Percentiles rank a stretch among this genome's conserved stretches.
Evolutionary conservation across 805 yeast genomes (phyloP).

Genomic region (Ogataea degrootiae): DNA sequence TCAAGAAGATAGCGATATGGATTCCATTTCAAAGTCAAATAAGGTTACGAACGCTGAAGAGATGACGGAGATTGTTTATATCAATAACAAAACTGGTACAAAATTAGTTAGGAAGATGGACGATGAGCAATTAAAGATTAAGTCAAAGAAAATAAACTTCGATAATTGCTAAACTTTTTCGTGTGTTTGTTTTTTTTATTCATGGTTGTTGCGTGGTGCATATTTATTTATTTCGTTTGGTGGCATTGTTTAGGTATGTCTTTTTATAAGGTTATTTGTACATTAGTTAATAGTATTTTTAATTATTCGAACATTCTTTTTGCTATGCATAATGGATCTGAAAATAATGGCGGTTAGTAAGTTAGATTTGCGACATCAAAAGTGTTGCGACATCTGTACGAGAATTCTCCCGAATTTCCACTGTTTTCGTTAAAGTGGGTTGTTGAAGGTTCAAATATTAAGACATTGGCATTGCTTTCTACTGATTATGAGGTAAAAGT

Average conservation of each 20-base stretch:
- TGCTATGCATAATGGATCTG: too few relatives aligned
- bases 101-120: conserved; percentile 27
- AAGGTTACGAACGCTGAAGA: not conserved
- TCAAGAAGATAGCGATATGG: not conserved
- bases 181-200: not conserved
- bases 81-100: conserved; percentile 31
- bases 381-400: too few relatives aligned
- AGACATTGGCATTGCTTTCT: too few relatives aligned
- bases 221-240: not conserved
- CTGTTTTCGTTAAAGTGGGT: too few relatives aligned
- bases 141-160: conserved; percentile 37
- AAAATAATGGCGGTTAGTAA: too few relatives aligned
- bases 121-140: conserved; percentile 29
- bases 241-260: not conserved
- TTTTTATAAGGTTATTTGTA: not conserved
- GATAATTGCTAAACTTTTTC: conserved; percentile 7
- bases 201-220: not conserved
- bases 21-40: not conserved
- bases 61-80: conserved; percentile 15
- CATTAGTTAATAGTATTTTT: not conserved
- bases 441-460: too few relatives aligned
- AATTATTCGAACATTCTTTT: not conserved
- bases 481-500: too few relatives aligned
- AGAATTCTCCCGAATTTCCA: too few relatives aligned
- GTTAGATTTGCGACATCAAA: too few relatives aligned